Evolutionary conservation across 2,329 filamentous ascomycete species (phyloP), one percentile per base, ranked within the genome.

Genomic region (Diaporthe aspalathi): DNA sequence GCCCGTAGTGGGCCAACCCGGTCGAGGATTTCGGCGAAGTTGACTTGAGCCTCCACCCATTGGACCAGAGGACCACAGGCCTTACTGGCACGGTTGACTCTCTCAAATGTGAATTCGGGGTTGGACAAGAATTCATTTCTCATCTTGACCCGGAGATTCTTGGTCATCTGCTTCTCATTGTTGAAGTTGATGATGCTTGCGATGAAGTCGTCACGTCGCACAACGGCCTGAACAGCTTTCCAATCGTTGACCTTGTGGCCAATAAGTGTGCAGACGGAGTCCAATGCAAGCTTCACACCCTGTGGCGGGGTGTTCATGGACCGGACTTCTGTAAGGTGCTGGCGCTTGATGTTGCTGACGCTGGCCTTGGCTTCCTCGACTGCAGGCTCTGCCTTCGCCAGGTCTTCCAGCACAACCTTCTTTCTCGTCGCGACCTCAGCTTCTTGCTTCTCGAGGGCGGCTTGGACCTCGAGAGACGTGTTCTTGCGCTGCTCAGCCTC

Each of bases 331-430:
- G 95, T 98, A 75, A 99, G 87, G 81, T 99, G 96, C 80, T 97
- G 94, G 79, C 93, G 91, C 86, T 98, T 99, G 85, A 99, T 99
- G 85, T 97, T 98, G 85, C 93, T 96, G 81, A 99, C 97, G 83
- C 95, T 98, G 80, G 94, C 94, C 84, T 96, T 94, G 62, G 96
- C 96, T 81, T 97, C 94, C 73, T 93, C 84, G 68, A 99, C 96
- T 62, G 96, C 96, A 11, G 96, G 96, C 80, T 98, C 95, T 17
- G 96, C 96, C 79, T 90, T 92, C 38, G 94, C 95, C 72, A 99
- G 86, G 84, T 99, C 96, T 76, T 90, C 88, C 76, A 97, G 83
- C 45, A 98, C 97, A 70, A 97, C 91, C 81, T 95, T 91, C 80
- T 90, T 92, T 74, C 96, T 92, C 75, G 89, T 86, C 4, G 94